Conservation (phyloP, 495 filamentous ascomycete genomes). For the Penicillium samsonianum region DNA sequence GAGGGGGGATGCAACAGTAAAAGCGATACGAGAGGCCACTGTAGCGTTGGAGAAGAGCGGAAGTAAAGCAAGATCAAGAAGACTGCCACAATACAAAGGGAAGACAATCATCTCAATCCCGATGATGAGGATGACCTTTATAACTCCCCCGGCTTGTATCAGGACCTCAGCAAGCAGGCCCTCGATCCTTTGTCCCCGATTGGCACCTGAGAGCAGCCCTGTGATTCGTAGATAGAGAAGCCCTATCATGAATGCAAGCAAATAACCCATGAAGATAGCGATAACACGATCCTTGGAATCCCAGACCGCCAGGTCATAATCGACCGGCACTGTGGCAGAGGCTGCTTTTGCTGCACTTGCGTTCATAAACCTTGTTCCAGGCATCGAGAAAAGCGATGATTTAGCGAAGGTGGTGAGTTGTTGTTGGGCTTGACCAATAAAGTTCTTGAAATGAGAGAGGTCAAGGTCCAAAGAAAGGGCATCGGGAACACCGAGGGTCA, state of each 20-base stretch:
- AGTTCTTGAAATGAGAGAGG: constrained; percentile 15
- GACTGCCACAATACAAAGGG: constrained; percentile 88
- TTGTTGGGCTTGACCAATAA: constrained; percentile 18
- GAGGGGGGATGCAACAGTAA: constrained; percentile 71
- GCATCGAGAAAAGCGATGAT: constrained; percentile 24
- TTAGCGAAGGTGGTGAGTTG: constrained; percentile 26
- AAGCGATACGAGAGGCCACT: constrained; percentile 70
- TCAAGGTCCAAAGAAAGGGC: constrained; percentile 24
- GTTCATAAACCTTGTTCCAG: constrained; percentile 31
- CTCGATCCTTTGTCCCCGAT: constrained; percentile 71
- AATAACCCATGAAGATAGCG: constrained; percentile 80
- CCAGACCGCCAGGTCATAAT: constrained; percentile 74
- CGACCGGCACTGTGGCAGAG: constrained; percentile 34
- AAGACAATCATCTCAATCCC: constrained; percentile 99
- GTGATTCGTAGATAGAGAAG: constrained; percentile 74
- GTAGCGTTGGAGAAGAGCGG: constrained; percentile 84
- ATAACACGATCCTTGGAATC: constrained; percentile 71
- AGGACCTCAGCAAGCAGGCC: constrained; percentile 78
- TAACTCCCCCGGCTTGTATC: constrained; percentile 89
- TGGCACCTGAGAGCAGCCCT: constrained; percentile 61
- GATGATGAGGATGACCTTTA: constrained; percentile 98
- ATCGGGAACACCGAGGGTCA: constrained; percentile 28
- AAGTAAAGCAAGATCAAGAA: constrained; percentile 85
- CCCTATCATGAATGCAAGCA: constrained; percentile 69
- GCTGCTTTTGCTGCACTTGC: constrained; percentile 23